Percentiles rank a stretch among this genome's conserved stretches.
These are phyloP conservation scores for Murraya koenigii DNA, from an alignment of 345 rosid genomes.

Conservation along the genomic window DNA sequence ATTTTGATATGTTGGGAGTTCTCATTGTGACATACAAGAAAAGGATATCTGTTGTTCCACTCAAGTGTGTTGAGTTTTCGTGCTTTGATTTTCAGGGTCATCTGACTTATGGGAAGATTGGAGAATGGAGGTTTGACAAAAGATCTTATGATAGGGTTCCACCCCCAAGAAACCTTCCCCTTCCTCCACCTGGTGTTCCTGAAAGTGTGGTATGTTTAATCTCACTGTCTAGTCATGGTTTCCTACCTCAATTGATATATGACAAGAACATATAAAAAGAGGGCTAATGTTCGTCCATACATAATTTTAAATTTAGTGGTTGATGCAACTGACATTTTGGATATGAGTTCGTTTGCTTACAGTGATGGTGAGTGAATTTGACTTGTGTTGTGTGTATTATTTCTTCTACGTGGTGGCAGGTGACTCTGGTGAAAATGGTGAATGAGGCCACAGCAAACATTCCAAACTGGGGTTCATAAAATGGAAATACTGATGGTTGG, in stretches of 20 bases:
- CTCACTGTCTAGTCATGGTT: neutral
- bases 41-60: neutral
- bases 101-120: slow-evolving; percentile 83
- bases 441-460: slow-evolving; percentile 90
- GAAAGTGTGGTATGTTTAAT: slow-evolving; percentile 83
- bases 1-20: slow-evolving; percentile 7
- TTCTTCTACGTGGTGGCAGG: slow-evolving; percentile 41
- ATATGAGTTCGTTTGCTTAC: too few species aligned
- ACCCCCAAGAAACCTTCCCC: slow-evolving; percentile 82
- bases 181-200: slow-evolving; percentile 94
- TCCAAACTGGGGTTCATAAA: slow-evolving; percentile 67
- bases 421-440: slow-evolving; percentile 85
- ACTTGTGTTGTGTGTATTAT: too few species aligned
- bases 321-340: too few species aligned
- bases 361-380: too few species aligned
- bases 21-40: neutral
- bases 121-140: slow-evolving; percentile 98
- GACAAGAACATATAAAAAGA: neutral
- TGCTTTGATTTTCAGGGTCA: slow-evolving; percentile 52
- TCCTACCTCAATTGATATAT: slow-evolving; percentile 6
- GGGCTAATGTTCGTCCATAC: neutral
- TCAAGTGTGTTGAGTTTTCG: neutral
- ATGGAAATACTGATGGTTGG: neutral
- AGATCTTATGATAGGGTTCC: slow-evolving; percentile 58
- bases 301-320: neutral